phyloP scores from a whole-genome alignment of 331 rosid species.

The Quercus lobata region DNA sequence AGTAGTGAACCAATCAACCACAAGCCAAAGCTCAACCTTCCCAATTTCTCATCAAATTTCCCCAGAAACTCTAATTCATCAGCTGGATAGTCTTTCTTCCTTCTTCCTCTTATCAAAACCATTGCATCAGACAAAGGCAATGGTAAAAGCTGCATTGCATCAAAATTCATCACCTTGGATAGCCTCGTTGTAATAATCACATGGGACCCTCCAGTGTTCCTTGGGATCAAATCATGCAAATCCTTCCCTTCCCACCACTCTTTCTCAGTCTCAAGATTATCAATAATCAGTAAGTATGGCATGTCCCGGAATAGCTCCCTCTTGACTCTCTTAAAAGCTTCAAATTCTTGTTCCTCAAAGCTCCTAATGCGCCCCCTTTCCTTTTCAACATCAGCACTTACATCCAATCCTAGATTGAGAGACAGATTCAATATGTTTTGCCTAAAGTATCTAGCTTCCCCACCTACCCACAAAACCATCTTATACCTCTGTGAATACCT shows the following conservation, averaged over 20 bases:
- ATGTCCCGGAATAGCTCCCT: slow-evolving; percentile 75
- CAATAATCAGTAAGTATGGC: slow-evolving; percentile 78
- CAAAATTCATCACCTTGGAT: slow-evolving; percentile 65
- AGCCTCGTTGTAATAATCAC: slow-evolving; percentile 66
- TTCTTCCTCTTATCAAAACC: slow-evolving; percentile 74
- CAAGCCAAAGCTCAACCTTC: slow-evolving; percentile 71
- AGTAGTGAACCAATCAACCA: slow-evolving; percentile 67
- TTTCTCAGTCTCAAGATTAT: slow-evolving; percentile 77
- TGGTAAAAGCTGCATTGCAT: slow-evolving; percentile 57
- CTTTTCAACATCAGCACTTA: slow-evolving; percentile 71
- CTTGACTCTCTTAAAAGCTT: slow-evolving; percentile 83
- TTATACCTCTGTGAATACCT: slow-evolving; percentile 83
- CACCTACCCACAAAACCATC: slow-evolving; percentile 90
- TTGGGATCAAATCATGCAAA: slow-evolving; percentile 69
- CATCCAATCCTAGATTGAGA: slow-evolving; percentile 57
- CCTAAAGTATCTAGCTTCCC: slow-evolving; percentile 75
- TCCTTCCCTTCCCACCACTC: slow-evolving; percentile 93
- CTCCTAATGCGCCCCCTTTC: slow-evolving; percentile 71
- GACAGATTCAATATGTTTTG: slow-evolving; percentile 74
- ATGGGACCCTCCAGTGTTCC: slow-evolving; percentile 76
- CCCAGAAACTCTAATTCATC: slow-evolving; percentile 53
- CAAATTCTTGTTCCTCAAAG: slow-evolving; percentile 90
- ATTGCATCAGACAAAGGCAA: slow-evolving; percentile 64
- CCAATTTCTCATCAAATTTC: slow-evolving; percentile 61
- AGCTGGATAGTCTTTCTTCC: slow-evolving; percentile 54